phyloP scores from a whole-genome alignment of 176 grass and related monocot species.

The Oryza rufipogon region DNA sequence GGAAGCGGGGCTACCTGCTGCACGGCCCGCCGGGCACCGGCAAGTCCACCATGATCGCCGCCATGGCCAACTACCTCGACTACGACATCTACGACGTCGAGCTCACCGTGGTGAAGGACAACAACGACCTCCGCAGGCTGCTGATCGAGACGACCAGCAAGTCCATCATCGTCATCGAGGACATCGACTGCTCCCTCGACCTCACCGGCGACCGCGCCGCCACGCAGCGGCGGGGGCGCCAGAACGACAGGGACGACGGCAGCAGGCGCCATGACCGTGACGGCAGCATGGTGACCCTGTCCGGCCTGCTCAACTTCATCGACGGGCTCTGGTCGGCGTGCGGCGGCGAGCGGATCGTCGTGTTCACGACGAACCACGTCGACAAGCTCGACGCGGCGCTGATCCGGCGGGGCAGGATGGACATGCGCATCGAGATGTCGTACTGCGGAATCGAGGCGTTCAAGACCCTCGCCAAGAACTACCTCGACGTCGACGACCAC shows the following conservation, averaged over 20 bases:
- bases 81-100: constrained; percentile 41
- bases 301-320: constrained; percentile 59
- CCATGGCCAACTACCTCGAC: constrained; percentile 42
- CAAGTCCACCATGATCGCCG: constrained; percentile 41
- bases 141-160: constrained; percentile 39
- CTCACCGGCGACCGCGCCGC: constrained; percentile 14
- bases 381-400: constrained; percentile 48
- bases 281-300: constrained; percentile 37
- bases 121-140: constrained; percentile 39
- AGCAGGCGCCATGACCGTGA: background rate
- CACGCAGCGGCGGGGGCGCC: too few relatives aligned
- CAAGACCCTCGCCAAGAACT: constrained; percentile 35
- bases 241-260: background rate
- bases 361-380: constrained; percentile 53
- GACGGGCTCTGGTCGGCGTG: constrained; percentile 56
- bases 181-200: constrained; percentile 70
- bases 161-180: constrained; percentile 69
- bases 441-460: constrained; percentile 47
- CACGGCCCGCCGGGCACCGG: constrained; percentile 20
- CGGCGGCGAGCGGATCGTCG: constrained; percentile 43
- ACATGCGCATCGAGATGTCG: constrained; percentile 62
- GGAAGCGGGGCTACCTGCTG: constrained; percentile 41
- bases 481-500: constrained; percentile 31
- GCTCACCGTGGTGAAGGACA: constrained; percentile 14
- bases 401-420: constrained; percentile 52